A percentile compares a stretch with the other conserved stretches of the same genome.
Conservation (phyloP, 2,329 filamentous ascomycete genomes). For the Orbilia ellipsospora region DNA sequence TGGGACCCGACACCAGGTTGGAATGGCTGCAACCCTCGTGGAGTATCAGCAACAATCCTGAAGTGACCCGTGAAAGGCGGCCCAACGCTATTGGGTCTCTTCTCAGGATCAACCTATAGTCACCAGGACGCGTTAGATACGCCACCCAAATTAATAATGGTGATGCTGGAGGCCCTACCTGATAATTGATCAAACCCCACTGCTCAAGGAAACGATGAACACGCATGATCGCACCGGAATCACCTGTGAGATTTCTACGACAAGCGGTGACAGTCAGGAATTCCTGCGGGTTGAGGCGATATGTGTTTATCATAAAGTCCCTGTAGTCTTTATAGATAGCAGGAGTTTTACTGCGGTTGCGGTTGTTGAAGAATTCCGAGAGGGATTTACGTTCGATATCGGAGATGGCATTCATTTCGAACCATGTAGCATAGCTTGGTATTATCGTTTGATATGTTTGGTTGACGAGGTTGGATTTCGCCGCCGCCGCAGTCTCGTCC, state of each 20-base stretch:
- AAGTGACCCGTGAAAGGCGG: constrained; percentile 98
- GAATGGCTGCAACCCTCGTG: constrained; percentile 91
- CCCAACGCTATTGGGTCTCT: constrained; percentile 91
- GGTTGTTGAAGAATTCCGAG: constrained; percentile 97
- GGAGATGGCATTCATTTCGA: constrained; percentile 95
- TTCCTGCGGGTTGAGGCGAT: constrained; percentile 92
- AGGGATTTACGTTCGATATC: constrained; percentile 92
- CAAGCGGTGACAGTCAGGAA: constrained; percentile 98
- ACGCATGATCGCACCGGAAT: constrained; percentile 99
- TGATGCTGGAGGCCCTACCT: constrained; percentile 69
- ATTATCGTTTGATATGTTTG: constrained; percentile 97
- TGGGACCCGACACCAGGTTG: constrained; percentile 84
- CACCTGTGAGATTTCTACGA: constrained; percentile 90
- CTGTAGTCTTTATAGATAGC: constrained; percentile 98
- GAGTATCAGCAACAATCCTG: constrained; percentile 93
- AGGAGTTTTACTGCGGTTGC: constrained; percentile 97
- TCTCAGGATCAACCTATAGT: constrained; percentile 88
- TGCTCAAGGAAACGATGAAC: constrained; percentile 98
- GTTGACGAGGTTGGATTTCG: constrained; percentile 88
- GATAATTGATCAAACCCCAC: constrained; percentile 99
- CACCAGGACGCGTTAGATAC: too few species aligned
- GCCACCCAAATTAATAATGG: too few species aligned
- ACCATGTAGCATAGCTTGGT: constrained; percentile 98
- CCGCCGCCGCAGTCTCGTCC: constrained; percentile 71
- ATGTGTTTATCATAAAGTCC: constrained; percentile 99